Evolutionary conservation across 139 green algal genomes (phyloP), one percentile per base, ranked within the genome.

Genomic region (Chlamydomonas sp.): DNA sequence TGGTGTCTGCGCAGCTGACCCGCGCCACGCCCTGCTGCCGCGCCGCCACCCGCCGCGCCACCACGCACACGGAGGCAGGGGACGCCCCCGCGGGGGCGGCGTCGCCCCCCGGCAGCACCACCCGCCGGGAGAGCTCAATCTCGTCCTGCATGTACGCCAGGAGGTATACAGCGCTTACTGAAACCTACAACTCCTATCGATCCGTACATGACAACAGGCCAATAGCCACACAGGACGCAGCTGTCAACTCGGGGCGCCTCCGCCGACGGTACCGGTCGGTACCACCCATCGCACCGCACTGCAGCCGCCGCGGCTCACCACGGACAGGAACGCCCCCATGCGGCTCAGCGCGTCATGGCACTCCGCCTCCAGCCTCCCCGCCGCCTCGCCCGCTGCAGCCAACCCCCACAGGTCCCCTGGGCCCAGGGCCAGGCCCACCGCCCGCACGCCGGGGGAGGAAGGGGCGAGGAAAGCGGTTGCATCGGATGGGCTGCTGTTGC

Each of bases 11-110:
- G 63, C 63, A 31, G 63, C 78, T 74, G 2, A 73, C 78, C 5
- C 63, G 63, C 78, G 73, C 78, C 78, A 83, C 78, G 3, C 78
- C 78, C 63, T 9, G 49, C 78, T 83, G 78, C 63, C 78, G 20
- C 9, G 63, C 20, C 5, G 7, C n/a, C 63, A 83, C 78, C 9
- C 3, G 9, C 20, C 78, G 8, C 69, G 17, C 69, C 69, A 75
- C 69, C 2, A 6, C 7, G 17, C 31, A 49, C 61, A 61, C 61
- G 17, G 60, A 58, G 18, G 77, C 77, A 61, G 76, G 31, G 1
- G 74, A 59, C 6, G 31, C 31, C 62, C 31, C 76, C 58, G 58
- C 76, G 9, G 2, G 1, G 20, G n/a, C 73, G n/a, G n/a, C 31
- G 31, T 49, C 31, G 31, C 31, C 31, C 31, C 31, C 31, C 31